phyloP scores from a whole-genome alignment of 257 asterid species.

The Solanum stenotomum region DNA sequence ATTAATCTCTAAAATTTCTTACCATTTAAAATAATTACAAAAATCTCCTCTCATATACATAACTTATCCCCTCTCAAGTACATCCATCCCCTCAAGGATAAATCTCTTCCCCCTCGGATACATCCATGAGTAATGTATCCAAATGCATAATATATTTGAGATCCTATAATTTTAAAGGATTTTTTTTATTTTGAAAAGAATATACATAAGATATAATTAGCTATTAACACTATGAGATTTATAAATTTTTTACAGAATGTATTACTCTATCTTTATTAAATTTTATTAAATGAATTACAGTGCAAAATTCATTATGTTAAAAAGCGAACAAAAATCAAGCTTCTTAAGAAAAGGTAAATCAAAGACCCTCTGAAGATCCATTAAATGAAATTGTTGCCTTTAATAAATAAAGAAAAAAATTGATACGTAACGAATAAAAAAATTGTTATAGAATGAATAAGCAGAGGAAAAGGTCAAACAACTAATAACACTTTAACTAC shows the following conservation, averaged over 20 bases:
- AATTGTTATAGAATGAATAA: no score
- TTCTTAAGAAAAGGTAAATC: not conserved
- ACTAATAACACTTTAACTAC: no score
- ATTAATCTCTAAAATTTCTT: not conserved
- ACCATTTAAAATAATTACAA: no score
- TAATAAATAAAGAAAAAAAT: no score
- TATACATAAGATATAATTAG: no score
- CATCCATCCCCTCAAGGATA: not conserved
- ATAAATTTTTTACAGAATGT: not conserved
- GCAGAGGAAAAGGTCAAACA: no score
- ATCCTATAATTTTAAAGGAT: not conserved
- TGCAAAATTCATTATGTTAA: not conserved
- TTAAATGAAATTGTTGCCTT: not conserved
- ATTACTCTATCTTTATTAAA: not conserved
- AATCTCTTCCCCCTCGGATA: not conserved
- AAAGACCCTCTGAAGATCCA: not conserved
- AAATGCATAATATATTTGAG: not conserved
- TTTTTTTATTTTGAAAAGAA: no score
- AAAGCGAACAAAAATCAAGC: not conserved
- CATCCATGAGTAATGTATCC: not conserved
- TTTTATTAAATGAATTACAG: not conserved
- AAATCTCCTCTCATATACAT: not conserved
- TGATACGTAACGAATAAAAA: no score
- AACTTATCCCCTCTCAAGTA: not conserved
- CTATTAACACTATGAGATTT: not conserved